A percentile compares a stretch with the other conserved stretches of the same genome.
phyloP scores from a whole-genome alignment of 2,329 filamentous ascomycete species.

The Scytalidium lignicola region DNA sequence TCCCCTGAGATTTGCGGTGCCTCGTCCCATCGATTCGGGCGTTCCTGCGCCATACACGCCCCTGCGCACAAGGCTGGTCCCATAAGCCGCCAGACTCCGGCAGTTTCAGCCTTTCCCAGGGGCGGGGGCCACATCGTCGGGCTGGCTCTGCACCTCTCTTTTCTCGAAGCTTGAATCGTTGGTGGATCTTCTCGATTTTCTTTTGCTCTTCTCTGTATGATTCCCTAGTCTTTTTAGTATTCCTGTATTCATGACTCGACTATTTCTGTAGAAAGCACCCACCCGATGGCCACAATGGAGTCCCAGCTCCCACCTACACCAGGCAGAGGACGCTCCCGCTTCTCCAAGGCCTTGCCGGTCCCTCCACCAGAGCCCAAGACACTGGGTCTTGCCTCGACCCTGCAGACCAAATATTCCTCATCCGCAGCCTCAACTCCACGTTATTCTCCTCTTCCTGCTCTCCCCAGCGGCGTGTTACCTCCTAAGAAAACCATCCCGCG shows the following conservation, averaged over 20 bases:
- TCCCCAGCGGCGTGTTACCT: slow-evolving; percentile 12
- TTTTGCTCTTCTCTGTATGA: too few species aligned
- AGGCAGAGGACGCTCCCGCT: slow-evolving; percentile 18
- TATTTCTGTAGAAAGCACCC: too few species aligned
- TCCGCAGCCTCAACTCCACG: slow-evolving; percentile 5
- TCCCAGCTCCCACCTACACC: slow-evolving; percentile 11
- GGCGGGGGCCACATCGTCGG: neutral
- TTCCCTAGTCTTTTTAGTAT: neutral
- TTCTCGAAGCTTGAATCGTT: neutral
- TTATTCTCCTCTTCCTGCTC: slow-evolving; percentile 16
- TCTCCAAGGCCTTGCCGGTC: slow-evolving; percentile 21
- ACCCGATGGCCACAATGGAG: slow-evolving; percentile 1
- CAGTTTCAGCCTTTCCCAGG: neutral
- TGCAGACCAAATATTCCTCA: neutral
- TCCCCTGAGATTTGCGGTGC: too few species aligned
- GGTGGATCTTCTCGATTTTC: neutral
- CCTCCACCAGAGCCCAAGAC: slow-evolving; percentile 4
- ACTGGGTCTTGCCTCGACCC: neutral
- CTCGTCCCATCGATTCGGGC: neutral
- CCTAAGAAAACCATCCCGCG: slow-evolving; percentile 18
- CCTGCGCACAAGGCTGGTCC: neutral
- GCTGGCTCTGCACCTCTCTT: neutral
- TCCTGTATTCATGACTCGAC: neutral
- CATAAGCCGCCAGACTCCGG: neutral
- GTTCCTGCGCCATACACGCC: neutral